Evolutionary conservation across 2,329 filamentous ascomycete genomes (phyloP), one percentile per base, ranked within the genome.

Genomic region (Claviceps africana): DNA sequence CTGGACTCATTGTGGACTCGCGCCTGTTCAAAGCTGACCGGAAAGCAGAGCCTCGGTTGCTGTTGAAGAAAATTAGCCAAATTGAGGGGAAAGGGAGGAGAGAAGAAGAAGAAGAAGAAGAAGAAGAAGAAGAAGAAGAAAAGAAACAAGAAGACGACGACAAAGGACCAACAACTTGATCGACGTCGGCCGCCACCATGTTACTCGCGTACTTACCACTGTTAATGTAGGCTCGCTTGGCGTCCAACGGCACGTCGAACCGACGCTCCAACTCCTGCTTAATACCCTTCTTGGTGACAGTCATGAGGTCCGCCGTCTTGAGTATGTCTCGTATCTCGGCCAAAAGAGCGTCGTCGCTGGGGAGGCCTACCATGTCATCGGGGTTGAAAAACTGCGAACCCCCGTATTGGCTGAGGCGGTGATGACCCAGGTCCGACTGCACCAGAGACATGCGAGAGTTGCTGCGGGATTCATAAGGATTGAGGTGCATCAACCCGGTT

Each of bases 201-300:
- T 6, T 2, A 7, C 8, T 7, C 35, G 8, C 35, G 15, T 49
- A 79, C 85, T 71, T 82, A 91, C 86, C 86, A 72, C 83, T 89
- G 67, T 89, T 90, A 65, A 98, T 97, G 69, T 96, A 98, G 53
- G 87, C 82, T 69, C 90, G 85, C 77, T 88, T 94, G 51, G 82
- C 75, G 65, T 97, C 90, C 54, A 98, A 77, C 54, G 83, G 80
- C 56, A 95, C 83, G 56, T 86, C 87, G 64, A 98, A 98, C 56
- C 90, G 80, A 62, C 82, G 81, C 76, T 98, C 93, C 53, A 98
- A 72, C 72, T 98, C 93, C 59, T 80, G 72, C 77, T 97, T 97
- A 70, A 98, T 86, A 61, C 86, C 88, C 81, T 98, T 98, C 82
- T 98, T 98, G 58, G 93, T 98, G 44, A 98, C 88, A 4, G 81